Evolutionary conservation across 2,329 filamentous ascomycete species (phyloP), one percentile per base, ranked within the genome.

Genomic region (Aureobasidium pullulans): DNA sequence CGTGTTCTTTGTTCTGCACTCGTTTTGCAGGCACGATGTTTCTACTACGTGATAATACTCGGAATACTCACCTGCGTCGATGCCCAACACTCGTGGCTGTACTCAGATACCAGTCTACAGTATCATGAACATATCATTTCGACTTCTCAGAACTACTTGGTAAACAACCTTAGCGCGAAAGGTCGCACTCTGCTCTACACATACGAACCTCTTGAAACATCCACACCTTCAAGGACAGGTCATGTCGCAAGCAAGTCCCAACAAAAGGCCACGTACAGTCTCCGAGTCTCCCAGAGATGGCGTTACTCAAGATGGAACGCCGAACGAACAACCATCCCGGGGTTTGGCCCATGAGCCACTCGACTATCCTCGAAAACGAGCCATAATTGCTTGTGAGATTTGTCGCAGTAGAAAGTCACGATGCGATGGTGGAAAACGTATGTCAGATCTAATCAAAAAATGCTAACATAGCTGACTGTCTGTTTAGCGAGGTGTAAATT

Each of bases 401-500:
- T 71, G 69, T 60, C 64, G 69, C 23, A 66, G 64, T 48, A 60
- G 69, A 16, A 71, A 71, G 60, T 70, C 67, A 11, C 63, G 68
- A 48, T 71, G 69, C 44, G 68, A 71, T 60, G 69, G 69, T 16
- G 64, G 47, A 6, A 61, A 61, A 39, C 62, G 61, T 62, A 49
- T 34, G 61, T 61, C 13, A 15, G 15, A 10, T 13, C n/a, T 40
- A 37, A n/a, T 39, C 28, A 19, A 4, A 54, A 10, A 9, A 8
- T 16, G 6, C 6, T 44, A 13, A 13, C 13, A 9, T 5, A 23
- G 43, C 43, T 57, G 54, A 57, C 85, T 4, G 19, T 39, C n/a
- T 23, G 15, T 10, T 7, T 89, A 65, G 89, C 89, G 46, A 93
- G 91, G 72, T 94, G 89, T 76, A 88, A 90, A 72, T 84, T 94